Conservation (phyloP, 2,329 filamentous ascomycete genomes). For the Ascochyta viciae-villosae region DNA sequence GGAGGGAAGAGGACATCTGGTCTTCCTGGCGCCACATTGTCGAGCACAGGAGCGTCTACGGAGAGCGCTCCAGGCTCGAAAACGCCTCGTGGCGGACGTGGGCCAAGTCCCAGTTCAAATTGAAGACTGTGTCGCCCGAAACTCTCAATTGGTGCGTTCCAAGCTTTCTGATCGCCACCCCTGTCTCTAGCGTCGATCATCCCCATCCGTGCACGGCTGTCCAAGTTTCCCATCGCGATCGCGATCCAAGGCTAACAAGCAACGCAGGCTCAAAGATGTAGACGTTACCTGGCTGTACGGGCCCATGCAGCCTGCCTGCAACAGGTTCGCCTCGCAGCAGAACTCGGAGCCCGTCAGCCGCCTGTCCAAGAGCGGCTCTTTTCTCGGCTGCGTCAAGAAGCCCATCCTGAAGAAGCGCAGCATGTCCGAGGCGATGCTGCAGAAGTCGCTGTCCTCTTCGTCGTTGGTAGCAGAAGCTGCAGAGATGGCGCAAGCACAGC, state of each 20-base stretch:
- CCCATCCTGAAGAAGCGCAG: constrained; percentile 96
- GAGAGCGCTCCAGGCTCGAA: constrained; percentile 82
- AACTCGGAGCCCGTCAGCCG: constrained; percentile 60
- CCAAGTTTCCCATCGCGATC: constrained; percentile 5
- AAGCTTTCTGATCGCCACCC: constrained; percentile 31
- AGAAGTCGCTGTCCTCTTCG: constrained; percentile 84
- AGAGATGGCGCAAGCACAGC: constrained; percentile 84
- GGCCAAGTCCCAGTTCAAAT: constrained; percentile 88
- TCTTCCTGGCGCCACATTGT: constrained; percentile 95
- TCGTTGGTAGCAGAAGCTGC: constrained; percentile 90
- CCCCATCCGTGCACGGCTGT: constrained; percentile 35
- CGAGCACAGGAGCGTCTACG: constrained; percentile 77
- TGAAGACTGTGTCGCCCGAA: constrained; percentile 89
- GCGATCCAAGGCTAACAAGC: constrained; percentile 39
- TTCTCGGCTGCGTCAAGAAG: constrained; percentile 73
- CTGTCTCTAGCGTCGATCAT: constrained; percentile 35
- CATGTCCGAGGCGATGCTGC: constrained; percentile 94
- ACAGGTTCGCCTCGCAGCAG: constrained; percentile 58
- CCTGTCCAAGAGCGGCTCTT: constrained; percentile 69
- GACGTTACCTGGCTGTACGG: constrained; percentile 98
- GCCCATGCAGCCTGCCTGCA: constrained; percentile 78
- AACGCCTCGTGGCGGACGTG: constrained; percentile 98
- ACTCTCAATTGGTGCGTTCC: constrained; percentile 84
- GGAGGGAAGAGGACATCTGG: constrained; percentile 97
- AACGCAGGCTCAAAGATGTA: constrained; percentile 86